Conservation (phyloP, 1,139 yeast genomes). For the Yamadazyma kanchanaburiensis region DNA sequence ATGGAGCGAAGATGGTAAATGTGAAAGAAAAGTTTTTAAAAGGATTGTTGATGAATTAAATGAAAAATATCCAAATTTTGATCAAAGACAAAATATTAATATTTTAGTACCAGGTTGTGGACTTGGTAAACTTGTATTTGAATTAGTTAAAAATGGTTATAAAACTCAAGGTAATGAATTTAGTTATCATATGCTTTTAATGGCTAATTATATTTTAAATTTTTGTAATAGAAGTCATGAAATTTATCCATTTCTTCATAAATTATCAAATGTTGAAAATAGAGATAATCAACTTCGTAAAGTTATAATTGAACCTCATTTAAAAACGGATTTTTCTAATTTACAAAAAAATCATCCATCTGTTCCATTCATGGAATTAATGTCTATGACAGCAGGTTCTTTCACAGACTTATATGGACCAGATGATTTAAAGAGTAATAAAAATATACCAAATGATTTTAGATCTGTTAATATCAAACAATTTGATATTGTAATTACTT, state of each 20-base stretch:
- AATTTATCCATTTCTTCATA: slow-evolving; percentile 55
- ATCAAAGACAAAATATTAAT: slow-evolving; percentile 34
- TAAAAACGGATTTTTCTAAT: slow-evolving; percentile 25
- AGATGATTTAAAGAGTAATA: slow-evolving; percentile 5
- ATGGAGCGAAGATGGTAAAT: slow-evolving; percentile 65
- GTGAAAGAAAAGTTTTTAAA: slow-evolving; percentile 52
- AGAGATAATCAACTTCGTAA: slow-evolving; percentile 46
- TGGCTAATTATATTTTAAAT: slow-evolving; percentile 65
- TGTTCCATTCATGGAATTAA: slow-evolving; percentile 48
- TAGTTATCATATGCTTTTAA: slow-evolving; percentile 74
- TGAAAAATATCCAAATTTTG: slow-evolving; percentile 36
- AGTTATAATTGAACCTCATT: slow-evolving; percentile 52
- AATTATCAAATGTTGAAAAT: slow-evolving; percentile 43
- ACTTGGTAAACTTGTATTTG: slow-evolving; percentile 73
- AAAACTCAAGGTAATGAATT: slow-evolving; percentile 83
- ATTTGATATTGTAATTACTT: slow-evolving; percentile 62
- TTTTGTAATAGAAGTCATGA: slow-evolving; percentile 37
- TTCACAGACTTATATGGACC: slow-evolving; percentile 77
- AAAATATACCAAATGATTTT: slow-evolving; percentile 33
- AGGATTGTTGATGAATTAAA: slow-evolving; percentile 46
- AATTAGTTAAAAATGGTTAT: slow-evolving; percentile 65
- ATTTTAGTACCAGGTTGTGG: slow-evolving; percentile 85
- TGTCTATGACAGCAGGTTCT: slow-evolving; percentile 81
- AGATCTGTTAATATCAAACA: slow-evolving; percentile 31
- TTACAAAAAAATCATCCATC: slow-evolving; percentile 24